Conservation (phyloP, 1,139 yeast species). For the Debaryomyces coudertii region DNA sequence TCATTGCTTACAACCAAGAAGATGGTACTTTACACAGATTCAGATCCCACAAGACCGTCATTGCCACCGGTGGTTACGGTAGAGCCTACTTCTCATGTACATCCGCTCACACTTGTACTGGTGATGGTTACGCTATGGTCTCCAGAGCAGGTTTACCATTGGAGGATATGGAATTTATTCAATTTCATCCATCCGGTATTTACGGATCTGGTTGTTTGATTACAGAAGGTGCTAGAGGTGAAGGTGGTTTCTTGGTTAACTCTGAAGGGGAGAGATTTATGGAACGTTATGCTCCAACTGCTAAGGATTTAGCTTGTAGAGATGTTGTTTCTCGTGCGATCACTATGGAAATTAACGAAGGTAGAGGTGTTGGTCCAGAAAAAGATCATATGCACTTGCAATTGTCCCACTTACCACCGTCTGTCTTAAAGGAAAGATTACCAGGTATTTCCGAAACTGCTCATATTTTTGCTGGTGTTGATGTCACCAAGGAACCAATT, state of each 20-base stretch:
- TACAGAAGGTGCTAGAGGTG: constrained; percentile 99
- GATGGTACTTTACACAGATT: constrained; percentile 98
- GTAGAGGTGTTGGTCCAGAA: constrained; percentile 97
- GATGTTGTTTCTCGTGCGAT: constrained; percentile 98
- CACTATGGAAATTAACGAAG: constrained; percentile 97
- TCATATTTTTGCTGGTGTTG: constrained; percentile 97
- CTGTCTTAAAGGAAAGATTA: constrained; percentile 89
- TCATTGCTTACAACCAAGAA: constrained; percentile 96
- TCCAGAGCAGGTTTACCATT: constrained; percentile 97
- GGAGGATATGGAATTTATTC: constrained; percentile 96
- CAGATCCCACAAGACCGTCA: constrained; percentile 93
- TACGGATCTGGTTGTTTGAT: constrained; percentile 98
- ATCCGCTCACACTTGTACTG: constrained; percentile 99
- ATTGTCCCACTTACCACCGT: constrained; percentile 90
- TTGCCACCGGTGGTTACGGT: constrained; percentile 99
- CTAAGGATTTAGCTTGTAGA: constrained; percentile 97
- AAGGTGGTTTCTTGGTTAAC: constrained; percentile 96
- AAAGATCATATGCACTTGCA: constrained; percentile 96
- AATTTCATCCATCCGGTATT: constrained; percentile 99
- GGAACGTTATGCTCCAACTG: constrained; percentile 99
- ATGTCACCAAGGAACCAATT: constrained; percentile 98
- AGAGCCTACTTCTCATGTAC: constrained; percentile 98
- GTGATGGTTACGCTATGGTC: constrained; percentile 99
- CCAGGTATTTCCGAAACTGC: constrained; percentile 99
- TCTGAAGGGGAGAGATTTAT: constrained; percentile 98